Conservation (phyloP, 345 rosid species). For the Brassica nigra region DNA sequence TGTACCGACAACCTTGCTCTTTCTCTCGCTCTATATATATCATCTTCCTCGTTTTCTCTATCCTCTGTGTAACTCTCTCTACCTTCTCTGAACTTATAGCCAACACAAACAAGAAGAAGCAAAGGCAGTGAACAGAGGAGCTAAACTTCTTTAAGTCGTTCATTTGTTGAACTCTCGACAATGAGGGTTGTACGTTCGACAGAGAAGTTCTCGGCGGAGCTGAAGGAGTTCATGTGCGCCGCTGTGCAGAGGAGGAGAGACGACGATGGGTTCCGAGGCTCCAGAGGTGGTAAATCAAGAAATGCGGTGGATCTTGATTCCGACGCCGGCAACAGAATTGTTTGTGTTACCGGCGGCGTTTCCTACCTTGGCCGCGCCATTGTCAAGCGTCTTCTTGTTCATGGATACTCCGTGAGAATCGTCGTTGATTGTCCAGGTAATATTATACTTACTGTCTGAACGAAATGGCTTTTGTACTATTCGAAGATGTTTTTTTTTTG, state of each 20-base stretch:
- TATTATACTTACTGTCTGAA: neutral
- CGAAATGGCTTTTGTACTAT: neutral
- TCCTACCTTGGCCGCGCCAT: constrained; percentile 72
- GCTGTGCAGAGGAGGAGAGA: constrained; percentile 43
- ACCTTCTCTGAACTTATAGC: constrained; percentile 1
- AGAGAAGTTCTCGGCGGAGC: constrained; percentile 27
- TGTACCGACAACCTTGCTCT: constrained; percentile 23
- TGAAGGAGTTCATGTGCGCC: constrained; percentile 39
- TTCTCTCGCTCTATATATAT: neutral
- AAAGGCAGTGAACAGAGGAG: neutral
- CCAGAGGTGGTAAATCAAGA: constrained; percentile 21
- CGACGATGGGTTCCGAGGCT: constrained; percentile 33
- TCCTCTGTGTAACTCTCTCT: constrained; percentile 24
- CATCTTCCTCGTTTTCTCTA: neutral
- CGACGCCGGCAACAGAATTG: constrained; percentile 44
- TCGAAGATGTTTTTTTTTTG: neutral
- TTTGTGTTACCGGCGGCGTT: constrained; percentile 82
- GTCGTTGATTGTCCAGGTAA: constrained; percentile 62
- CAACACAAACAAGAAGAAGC: neutral
- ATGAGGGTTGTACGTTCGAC: constrained; percentile 39
- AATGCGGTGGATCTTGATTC: constrained; percentile 31
- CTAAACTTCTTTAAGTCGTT: neutral
- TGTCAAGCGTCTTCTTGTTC: constrained; percentile 60
- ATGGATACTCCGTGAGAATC: constrained; percentile 72
- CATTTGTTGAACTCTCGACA: neutral